Base-by-base conservation (phyloP, 1,284 basidiomycete genomes). In the Ceratobasidium papillatum region DNA sequence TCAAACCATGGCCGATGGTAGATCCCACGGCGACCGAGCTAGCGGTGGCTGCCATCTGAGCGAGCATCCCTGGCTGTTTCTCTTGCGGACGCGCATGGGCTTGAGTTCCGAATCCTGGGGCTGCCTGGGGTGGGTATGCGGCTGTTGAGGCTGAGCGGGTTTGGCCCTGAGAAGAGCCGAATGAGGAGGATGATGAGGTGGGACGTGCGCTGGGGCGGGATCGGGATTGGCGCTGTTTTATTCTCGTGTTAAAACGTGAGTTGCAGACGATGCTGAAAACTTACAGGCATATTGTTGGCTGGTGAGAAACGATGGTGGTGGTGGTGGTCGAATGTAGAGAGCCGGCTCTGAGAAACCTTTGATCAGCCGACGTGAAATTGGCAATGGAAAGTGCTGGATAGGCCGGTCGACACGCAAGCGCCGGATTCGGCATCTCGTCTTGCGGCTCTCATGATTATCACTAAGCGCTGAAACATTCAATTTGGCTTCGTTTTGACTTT, bases 41-140 rank as follows among this genome's bases (percentile, higher is more conserved):
- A 34, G 93, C 94, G 7, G 94, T 95, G 17, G 94, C 93, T 71
- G 94, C 94, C 93, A 95, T 95, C 81, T 92, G 90, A 0, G 87
- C 85, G 19, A 94, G 75, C 86, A 94, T 85, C 5, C 92, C 92
- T 0, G 92, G 91, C 65, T 82, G 80, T 34, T 59, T 32, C 27
- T 41, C 54, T 41, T 76, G 71, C 2, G 54, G 27, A 41, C 36
- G 58, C 8, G 69, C 59, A 19, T 65, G 69, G 30, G 69, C 56
- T 17, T 54, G 72, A 1, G 36, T 51, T n/a, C 61, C 58, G 22
- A 47, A 72, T 25, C 58, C 30, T 14, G 74, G 61, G 79, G 61
- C 51, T 36, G 75, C 66, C 11, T 68, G 62, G 7, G 75, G 11
- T 30, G 73, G 51, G 19, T 65, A 74, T 17, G 71, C 75, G 27